These are phyloP conservation scores for Penicillium nordicum DNA, from an alignment of 2,329 filamentous ascomycete genomes.

Conservation along the genomic window DNA sequence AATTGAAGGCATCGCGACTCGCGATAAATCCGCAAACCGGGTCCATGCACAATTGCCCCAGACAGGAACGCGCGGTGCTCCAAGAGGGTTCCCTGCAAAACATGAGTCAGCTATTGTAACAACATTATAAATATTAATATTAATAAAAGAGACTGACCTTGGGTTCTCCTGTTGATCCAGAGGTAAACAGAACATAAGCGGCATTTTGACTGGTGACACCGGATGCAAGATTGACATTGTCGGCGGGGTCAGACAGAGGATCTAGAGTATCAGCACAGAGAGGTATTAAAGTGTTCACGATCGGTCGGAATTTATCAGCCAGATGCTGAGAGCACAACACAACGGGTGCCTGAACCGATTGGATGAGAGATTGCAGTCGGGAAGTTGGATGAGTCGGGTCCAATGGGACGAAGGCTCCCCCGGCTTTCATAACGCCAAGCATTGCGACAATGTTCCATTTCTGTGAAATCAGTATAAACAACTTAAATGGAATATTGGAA, in stretches of 20 bases:
- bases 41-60: constrained; percentile 52
- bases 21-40: constrained; percentile 48
- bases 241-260: constrained; percentile 17
- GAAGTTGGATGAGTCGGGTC: constrained; percentile 40
- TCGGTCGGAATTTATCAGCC: constrained; percentile 17
- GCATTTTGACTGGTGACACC: constrained; percentile 33
- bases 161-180: constrained; percentile 54
- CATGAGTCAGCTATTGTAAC: constrained; percentile 4
- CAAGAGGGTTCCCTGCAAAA: constrained; percentile 56
- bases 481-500: neutral
- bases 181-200: constrained; percentile 59
- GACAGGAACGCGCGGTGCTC: constrained; percentile 60
- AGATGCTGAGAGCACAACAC: constrained; percentile 34
- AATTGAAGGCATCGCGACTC: constrained; percentile 57
- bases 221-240: constrained; percentile 16
- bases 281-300: constrained; percentile 28
- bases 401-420: constrained; percentile 42
- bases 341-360: constrained; percentile 32
- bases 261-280: constrained; percentile 28
- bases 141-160: constrained; percentile 35
- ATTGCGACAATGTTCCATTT: constrained; percentile 45
- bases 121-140: neutral
- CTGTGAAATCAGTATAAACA: constrained; percentile 16
- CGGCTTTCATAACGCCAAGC: constrained; percentile 43
- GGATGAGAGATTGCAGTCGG: constrained; percentile 35